Evolutionary conservation across 306 rosid species (phyloP), one percentile per base, ranked within the genome.

Genomic region (Vigna angularis): DNA sequence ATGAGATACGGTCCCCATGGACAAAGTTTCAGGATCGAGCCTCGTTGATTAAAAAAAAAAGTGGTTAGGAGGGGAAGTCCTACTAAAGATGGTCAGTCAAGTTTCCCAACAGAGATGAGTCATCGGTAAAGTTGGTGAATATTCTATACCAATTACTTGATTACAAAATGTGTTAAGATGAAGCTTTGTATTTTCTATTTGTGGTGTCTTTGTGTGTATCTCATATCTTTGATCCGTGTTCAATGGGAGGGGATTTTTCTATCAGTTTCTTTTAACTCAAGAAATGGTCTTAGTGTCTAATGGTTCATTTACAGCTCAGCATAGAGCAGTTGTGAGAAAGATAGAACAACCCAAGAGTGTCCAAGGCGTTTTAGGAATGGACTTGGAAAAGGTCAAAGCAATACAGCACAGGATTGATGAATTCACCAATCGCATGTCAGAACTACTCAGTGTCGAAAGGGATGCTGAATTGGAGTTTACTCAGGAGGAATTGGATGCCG

Each of bases 401-500:
- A 83, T 92, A 51, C 97, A 92, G 83, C 70, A 57, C 30, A 82
- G 87, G 85, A 88, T 90, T 44, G 93, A 90, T 1, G 87, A 88
- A 32, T 90, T 92, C 86, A 72, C 89, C 42, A 49, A 65, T 58
- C 80, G 70, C 26, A 92, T 92, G 95, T 92, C 97, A 0, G 93
- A 88, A 52, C 75, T 92, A 9, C 97, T 92, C 55, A 80, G 82
- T 22, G 81, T 90, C 22, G 97, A 92, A 82, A 90, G 97, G 82
- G 97, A 92, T 87, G 81, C 91, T 11, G 97, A 92, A 64, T 85
- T 92, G 89, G 97, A 92, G 88, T 92, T 74, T 76, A 92, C 97
- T 6, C 97, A 92, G 78, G 97, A 92, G 83, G 97, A 92, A 79
- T 69, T 92, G 72, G 90, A 92, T 84, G 97, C 97, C 4, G 95